A percentile compares a stretch with the other conserved stretches of the same genome.
Conservation (phyloP, 1,284 basidiomycete species). For the Pholiota adiposa region DNA sequence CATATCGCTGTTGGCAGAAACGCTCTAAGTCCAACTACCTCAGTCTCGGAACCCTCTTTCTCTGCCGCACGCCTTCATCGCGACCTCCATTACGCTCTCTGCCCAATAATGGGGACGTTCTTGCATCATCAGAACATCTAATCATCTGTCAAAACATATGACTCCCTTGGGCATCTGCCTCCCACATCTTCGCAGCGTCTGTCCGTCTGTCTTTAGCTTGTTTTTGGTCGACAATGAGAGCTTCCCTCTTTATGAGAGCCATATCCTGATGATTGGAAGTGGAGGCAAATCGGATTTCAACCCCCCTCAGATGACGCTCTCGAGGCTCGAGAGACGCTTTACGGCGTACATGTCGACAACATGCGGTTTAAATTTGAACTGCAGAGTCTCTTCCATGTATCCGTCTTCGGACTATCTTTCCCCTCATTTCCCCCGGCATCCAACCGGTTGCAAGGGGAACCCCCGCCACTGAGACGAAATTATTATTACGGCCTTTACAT, state of each 20-base stretch:
- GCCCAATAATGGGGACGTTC: conserved; percentile 15
- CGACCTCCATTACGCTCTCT: conserved; percentile 7
- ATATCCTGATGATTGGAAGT: conserved; percentile 13
- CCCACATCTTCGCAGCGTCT: conserved; percentile 10
- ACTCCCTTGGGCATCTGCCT: conserved; percentile 9
- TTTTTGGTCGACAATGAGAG: not conserved
- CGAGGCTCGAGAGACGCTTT: not conserved
- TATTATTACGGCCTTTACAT: not conserved
- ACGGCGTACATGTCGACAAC: conserved; percentile 1
- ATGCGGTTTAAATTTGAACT: not conserved
- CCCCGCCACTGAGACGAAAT: not conserved
- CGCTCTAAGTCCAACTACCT: conserved; percentile 21
- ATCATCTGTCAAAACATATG: conserved; percentile 2
- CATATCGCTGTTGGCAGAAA: conserved; percentile 6
- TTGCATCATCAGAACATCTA: conserved; percentile 4
- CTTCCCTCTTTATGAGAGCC: not conserved
- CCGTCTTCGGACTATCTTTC: conserved; percentile 10
- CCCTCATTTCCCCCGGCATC: conserved; percentile 19
- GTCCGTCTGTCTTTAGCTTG: not conserved
- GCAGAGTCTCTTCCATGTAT: not conserved
- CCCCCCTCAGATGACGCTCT: not conserved
- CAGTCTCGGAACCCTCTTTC: conserved; percentile 3
- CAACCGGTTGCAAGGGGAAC: conserved; percentile 24
- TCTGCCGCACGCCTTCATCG: not conserved
- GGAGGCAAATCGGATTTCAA: not conserved